Evolutionary conservation across 1,284 basidiomycete species (phyloP).

Genomic region (Chalciporus sp.): DNA sequence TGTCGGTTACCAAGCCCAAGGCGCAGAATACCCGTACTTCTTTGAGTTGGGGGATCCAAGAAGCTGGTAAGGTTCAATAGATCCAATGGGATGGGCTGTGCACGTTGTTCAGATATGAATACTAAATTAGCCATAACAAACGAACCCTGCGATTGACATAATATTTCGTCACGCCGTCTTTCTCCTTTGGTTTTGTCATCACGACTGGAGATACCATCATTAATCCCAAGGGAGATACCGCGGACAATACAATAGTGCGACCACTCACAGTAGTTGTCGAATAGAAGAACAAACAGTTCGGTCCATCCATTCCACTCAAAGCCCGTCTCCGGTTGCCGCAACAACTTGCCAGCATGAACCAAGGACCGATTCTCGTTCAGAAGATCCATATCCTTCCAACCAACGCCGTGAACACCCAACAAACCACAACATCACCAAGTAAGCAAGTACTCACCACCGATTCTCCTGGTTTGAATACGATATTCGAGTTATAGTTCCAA

Average conservation of each 20-base stretch:
- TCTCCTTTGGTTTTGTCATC: conserved; percentile 82
- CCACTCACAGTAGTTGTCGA: conserved; percentile 88
- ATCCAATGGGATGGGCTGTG: conserved; percentile 87
- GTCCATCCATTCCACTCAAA: conserved; percentile 82
- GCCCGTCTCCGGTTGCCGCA: conserved; percentile 84
- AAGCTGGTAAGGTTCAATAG: conserved; percentile 83
- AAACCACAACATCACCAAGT: not conserved
- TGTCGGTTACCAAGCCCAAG: conserved; percentile 48
- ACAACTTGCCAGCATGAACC: conserved; percentile 80
- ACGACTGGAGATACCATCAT: conserved; percentile 59
- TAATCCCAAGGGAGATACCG: conserved; percentile 2
- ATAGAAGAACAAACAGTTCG: conserved; percentile 85
- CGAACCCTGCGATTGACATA: conserved; percentile 78
- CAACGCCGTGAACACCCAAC: conserved; percentile 5
- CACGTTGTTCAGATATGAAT: conserved; percentile 2
- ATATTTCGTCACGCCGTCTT: conserved; percentile 73
- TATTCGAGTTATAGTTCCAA: conserved; percentile 80
- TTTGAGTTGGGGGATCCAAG: conserved; percentile 70
- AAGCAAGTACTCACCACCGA: conserved; percentile 60
- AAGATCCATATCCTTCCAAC: conserved; percentile 80
- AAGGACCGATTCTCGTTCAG: conserved; percentile 81
- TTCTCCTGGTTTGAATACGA: conserved; percentile 80
- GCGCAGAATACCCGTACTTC: conserved; percentile 62
- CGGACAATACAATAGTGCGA: not conserved
- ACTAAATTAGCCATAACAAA: conserved; percentile 6